Percentiles rank a stretch among this genome's conserved stretches.
Evolutionary conservation across 106 monocot species (phyloP).

Genomic region (Acorus gramineus): DNA sequence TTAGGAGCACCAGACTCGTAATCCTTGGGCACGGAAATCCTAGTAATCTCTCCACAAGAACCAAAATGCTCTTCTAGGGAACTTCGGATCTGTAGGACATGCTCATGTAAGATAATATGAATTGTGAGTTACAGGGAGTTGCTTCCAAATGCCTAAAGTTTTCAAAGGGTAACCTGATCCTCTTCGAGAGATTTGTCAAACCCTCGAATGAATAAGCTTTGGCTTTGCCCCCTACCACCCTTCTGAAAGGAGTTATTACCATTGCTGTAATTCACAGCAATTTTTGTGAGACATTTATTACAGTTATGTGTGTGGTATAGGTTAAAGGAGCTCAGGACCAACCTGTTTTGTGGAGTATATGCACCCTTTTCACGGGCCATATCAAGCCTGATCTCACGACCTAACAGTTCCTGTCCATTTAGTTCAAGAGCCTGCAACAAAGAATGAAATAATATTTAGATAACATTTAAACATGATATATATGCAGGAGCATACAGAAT

Average conservation of each 20-base stretch:
- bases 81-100: slow-evolving; percentile 36
- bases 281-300: too few species aligned
- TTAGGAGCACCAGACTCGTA: slow-evolving; percentile 65
- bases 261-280: slow-evolving; percentile 14
- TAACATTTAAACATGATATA: not conserved
- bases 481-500: too few species aligned
- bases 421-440: slow-evolving; percentile 55
- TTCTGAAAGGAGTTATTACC: slow-evolving; percentile 57
- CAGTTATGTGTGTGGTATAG: too few species aligned
- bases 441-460: not conserved
- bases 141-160: too few species aligned
- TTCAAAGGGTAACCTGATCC: slow-evolving; percentile 31
- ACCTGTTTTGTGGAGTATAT: slow-evolving; percentile 64
- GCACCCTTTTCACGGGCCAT: slow-evolving; percentile 54
- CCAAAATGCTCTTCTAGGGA: slow-evolving; percentile 65
- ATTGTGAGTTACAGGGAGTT: too few species aligned
- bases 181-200: slow-evolving; percentile 66
- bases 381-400: slow-evolving; percentile 63
- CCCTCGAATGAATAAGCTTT: slow-evolving; percentile 69
- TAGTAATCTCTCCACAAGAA: slow-evolving; percentile 65
- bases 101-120: too few species aligned
- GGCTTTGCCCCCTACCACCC: slow-evolving; percentile 27
- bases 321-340: too few species aligned
- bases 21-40: slow-evolving; percentile 70
- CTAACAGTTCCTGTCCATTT: slow-evolving; percentile 52